Conservation (phyloP, 2,329 filamentous ascomycete species). For the Ophioceras dolichostomum region DNA sequence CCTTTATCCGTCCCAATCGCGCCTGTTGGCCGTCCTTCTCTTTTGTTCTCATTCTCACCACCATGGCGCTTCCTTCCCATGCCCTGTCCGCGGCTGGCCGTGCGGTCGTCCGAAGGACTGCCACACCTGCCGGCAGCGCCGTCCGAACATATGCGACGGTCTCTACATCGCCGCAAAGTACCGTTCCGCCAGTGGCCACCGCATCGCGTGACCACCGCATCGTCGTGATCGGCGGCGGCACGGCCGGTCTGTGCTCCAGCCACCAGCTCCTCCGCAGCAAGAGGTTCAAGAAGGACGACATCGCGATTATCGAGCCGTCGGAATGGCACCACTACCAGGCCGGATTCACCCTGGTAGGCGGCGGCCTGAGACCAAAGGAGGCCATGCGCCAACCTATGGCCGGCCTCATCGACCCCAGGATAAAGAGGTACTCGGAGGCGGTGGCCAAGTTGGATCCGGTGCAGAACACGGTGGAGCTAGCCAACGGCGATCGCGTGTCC, state of each 20-base stretch:
- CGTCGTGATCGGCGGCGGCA: constrained; percentile 54
- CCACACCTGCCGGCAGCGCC: no score
- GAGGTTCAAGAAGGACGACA: constrained; percentile 44
- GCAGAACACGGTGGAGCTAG: constrained; percentile 41
- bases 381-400: constrained; percentile 39
- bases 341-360: constrained; percentile 58
- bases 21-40: no score
- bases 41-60: no score
- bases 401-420: constrained; percentile 42
- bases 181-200: neutral
- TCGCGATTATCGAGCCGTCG: constrained; percentile 52
- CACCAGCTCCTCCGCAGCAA: constrained; percentile 53
- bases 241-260: constrained; percentile 51
- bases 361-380: constrained; percentile 50
- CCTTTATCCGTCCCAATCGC: no score
- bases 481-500: constrained; percentile 39
- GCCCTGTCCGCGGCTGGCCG: no score
- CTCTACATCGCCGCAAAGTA: neutral
- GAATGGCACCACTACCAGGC: constrained; percentile 56
- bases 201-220: constrained; percentile 41
- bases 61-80: no score
- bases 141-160: neutral
- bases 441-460: constrained; percentile 40
- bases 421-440: constrained; percentile 44
- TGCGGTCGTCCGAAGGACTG: no score